Evolutionary conservation across 1,284 basidiomycete species (phyloP).

Genomic region (Sanguinoderma infundibulare): DNA sequence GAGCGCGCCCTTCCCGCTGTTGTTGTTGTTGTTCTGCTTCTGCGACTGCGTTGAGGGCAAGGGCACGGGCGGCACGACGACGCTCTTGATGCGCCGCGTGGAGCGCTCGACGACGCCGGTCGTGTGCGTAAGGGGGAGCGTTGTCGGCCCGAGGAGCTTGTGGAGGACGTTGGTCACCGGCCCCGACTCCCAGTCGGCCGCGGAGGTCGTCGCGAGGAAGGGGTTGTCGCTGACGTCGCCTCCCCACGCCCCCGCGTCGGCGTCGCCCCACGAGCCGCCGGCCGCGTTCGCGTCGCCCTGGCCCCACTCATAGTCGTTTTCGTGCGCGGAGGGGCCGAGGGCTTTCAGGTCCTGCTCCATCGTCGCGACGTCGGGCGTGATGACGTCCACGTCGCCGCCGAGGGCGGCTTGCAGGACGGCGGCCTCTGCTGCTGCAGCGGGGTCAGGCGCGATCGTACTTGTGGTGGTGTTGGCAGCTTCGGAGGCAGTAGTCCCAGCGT

Average conservation of each 20-base stretch:
- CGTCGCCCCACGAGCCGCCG: background rate
- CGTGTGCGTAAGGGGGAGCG: constrained; percentile 50
- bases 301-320: constrained; percentile 10
- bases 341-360: constrained; percentile 26
- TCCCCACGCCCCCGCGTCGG: background rate
- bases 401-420: constrained; percentile 19
- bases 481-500: constrained; percentile 9
- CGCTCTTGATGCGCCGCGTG: constrained; percentile 48
- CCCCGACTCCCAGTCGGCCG: constrained; percentile 26
- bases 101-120: constrained; percentile 57
- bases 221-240: background rate
- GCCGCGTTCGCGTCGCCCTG: constrained; percentile 10
- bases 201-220: background rate
- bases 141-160: constrained; percentile 47
- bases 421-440: background rate
- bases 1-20: constrained; percentile 2
- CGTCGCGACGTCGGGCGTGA: constrained; percentile 26
- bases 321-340: constrained; percentile 17
- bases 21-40: constrained; percentile 24
- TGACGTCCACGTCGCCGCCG: constrained; percentile 23
- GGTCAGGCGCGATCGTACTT: background rate
- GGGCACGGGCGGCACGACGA: constrained; percentile 28
- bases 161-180: constrained; percentile 36
- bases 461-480: background rate
- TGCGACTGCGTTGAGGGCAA: constrained; percentile 5